Conservation (phyloP, 176 grass and related monocot species). For the Thinopyrum elongatum region DNA sequence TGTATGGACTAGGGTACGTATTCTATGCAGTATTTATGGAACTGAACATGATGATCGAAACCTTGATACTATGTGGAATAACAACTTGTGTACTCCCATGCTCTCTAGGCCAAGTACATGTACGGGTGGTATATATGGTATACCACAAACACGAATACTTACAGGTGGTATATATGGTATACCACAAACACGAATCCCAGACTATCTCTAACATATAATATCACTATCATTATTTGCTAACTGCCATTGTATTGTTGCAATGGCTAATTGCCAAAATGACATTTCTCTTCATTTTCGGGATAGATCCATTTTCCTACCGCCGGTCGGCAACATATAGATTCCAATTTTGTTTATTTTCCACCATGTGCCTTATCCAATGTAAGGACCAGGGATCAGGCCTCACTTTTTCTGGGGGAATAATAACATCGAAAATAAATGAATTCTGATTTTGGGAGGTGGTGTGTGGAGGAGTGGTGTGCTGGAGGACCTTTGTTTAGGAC, state of each 20-base stretch:
- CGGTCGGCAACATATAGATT: not conserved
- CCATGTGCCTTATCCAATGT: not conserved
- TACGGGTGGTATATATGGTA: no score
- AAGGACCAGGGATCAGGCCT: not conserved
- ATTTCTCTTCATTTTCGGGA: not conserved
- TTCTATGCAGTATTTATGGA: not conserved
- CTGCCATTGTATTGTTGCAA: slow-evolving; percentile 2
- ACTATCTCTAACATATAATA: not conserved
- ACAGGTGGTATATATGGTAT: not conserved
- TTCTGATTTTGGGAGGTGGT: not conserved
- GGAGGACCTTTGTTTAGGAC: no score
- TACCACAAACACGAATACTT: not conserved
- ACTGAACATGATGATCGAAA: not conserved
- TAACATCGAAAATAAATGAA: no score
- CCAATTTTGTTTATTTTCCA: not conserved
- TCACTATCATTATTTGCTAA: slow-evolving; percentile 21
- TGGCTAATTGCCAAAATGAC: not conserved
- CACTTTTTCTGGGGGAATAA: not conserved
- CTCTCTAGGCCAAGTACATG: not conserved
- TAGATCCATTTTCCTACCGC: not conserved
- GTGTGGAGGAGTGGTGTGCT: not conserved
- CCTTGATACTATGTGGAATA: not conserved
- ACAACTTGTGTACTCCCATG: not conserved
- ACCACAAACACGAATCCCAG: not conserved
- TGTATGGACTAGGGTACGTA: not conserved